Evolutionary conservation across 148 eudicot species (phyloP).

Genomic region (Chenopodium quinoa): DNA sequence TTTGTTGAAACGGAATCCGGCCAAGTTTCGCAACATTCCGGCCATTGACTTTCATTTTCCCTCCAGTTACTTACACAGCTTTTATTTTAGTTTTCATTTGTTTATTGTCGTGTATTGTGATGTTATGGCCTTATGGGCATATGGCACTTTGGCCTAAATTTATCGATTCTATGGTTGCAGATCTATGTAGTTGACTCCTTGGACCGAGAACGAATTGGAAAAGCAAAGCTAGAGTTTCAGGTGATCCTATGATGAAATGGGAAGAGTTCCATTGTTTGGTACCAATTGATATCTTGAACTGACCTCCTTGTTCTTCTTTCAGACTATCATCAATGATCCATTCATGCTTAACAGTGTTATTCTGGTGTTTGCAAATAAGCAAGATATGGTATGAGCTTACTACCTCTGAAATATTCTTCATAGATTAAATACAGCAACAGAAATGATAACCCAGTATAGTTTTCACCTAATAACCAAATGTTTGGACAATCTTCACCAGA

Average conservation of each 20-base stretch:
- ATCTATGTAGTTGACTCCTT: slow-evolving; percentile 99
- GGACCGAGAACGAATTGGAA: slow-evolving; percentile 93
- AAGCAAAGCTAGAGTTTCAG: slow-evolving; percentile 95
- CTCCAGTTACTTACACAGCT: not conserved
- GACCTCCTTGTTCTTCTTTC: slow-evolving; percentile 36
- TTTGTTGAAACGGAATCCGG: too few relatives aligned
- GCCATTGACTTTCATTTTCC: too few relatives aligned
- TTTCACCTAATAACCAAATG: not conserved
- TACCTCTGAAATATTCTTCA: slow-evolving; percentile 4
- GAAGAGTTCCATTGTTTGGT: slow-evolving; percentile 6
- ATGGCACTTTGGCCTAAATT: not conserved
- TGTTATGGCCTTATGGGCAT: not conserved
- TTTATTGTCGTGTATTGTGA: not conserved
- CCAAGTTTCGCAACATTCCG: too few relatives aligned
- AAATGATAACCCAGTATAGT: not conserved
- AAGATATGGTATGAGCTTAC: slow-evolving; percentile 76
- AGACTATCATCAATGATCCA: slow-evolving; percentile 92
- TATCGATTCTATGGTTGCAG: slow-evolving; percentile 39
- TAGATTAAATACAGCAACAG: not conserved
- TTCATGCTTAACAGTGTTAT: slow-evolving; percentile 95
- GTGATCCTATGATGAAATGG: slow-evolving; percentile 36
- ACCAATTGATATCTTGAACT: slow-evolving; percentile 18
- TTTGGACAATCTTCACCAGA: not conserved
- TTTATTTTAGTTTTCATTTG: not conserved
- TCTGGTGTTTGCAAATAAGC: slow-evolving; percentile 97